These are phyloP conservation scores for Gautieria morchelliformis DNA, from an alignment of 768 basidiomycete genomes.

Conservation along the genomic window DNA sequence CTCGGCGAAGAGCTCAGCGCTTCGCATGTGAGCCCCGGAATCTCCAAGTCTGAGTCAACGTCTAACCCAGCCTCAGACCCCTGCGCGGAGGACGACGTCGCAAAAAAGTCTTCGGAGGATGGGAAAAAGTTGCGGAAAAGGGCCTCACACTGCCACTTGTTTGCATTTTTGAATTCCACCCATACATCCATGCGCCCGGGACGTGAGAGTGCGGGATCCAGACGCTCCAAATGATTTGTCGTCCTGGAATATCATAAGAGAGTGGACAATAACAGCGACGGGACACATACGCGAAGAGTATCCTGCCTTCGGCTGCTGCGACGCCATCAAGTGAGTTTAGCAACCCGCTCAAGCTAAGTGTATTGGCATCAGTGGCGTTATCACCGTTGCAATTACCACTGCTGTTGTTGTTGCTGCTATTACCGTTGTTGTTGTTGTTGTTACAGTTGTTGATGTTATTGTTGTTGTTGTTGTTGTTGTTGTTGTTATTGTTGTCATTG, in stretches of 20 bases:
- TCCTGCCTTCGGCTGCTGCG: constrained; percentile 76
- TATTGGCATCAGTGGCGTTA: constrained; percentile 59
- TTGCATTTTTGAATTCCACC: constrained; percentile 84
- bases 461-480: constrained; percentile 23
- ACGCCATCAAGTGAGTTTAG: constrained; percentile 83
- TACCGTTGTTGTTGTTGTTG: constrained; percentile 24
- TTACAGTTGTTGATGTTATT: constrained; percentile 23
- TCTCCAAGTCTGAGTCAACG: constrained; percentile 8
- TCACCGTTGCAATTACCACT: constrained; percentile 41
- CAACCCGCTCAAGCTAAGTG: constrained; percentile 70
- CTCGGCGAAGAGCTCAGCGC: constrained; percentile 2
- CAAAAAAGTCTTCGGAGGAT: constrained; percentile 39
- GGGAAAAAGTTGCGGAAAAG: constrained; percentile 91
- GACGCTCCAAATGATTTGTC: constrained; percentile 83
- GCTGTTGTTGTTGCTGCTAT: constrained; percentile 27
- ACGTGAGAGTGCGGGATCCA: constrained; percentile 86
- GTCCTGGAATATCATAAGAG: constrained; percentile 36
- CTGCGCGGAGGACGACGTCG: constrained; percentile 12
- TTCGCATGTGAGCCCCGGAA: constrained; percentile 6
- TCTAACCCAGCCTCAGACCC: constrained; percentile 14
- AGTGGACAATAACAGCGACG: neutral
- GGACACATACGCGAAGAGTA: constrained; percentile 74
- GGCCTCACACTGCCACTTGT: constrained; percentile 75
- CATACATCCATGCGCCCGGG: constrained; percentile 91
- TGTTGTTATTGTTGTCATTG: constrained; percentile 24